phyloP scores from a whole-genome alignment of 495 filamentous ascomycete genomes.

The Aspergillus hancockii region DNA sequence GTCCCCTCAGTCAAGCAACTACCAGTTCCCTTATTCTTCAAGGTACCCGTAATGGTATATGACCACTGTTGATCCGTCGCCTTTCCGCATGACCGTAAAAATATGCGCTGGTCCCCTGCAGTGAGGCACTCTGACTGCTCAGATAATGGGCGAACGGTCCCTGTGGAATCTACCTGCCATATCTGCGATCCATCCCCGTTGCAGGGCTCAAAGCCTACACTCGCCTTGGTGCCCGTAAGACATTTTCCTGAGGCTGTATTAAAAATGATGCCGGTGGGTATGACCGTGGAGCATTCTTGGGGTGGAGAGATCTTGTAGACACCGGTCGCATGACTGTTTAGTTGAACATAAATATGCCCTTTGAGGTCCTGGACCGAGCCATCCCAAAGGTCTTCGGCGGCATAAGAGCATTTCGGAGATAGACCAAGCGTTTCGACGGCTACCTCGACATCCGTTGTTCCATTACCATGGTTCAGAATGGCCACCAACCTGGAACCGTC shows the following conservation, averaged over 20 bases:
- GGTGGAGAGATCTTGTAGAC: conserved; percentile 29
- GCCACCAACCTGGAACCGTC: conserved; percentile 35
- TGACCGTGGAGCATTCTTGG: conserved; percentile 16
- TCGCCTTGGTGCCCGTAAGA: conserved; percentile 23
- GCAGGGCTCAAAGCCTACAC: conserved; percentile 27
- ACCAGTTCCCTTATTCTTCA: conserved; percentile 22
- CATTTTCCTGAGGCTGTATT: conserved; percentile 34
- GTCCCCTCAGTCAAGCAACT: conserved; percentile 26
- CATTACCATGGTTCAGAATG: conserved; percentile 33
- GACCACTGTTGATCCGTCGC: conserved; percentile 24
- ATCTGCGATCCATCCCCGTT: conserved; percentile 27
- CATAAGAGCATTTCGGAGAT: conserved; percentile 19
- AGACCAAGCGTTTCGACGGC: conserved; percentile 27
- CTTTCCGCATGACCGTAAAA: conserved; percentile 18
- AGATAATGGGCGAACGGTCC: conserved; percentile 27
- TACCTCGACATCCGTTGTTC: conserved; percentile 18
- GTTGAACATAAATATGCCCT: conserved; percentile 18
- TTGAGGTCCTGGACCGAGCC: conserved; percentile 14
- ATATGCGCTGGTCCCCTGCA: conserved; percentile 2
- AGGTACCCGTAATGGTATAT: conserved; percentile 29
- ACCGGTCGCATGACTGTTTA: conserved; percentile 31
- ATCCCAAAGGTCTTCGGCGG: conserved; percentile 25
- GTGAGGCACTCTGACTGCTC: conserved; percentile 24
- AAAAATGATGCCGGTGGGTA: conserved; percentile 36
- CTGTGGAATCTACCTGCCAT: conserved; percentile 25